Evolutionary conservation across 768 basidiomycete species (phyloP).

Genomic region (Lanmaoa rubissima): DNA sequence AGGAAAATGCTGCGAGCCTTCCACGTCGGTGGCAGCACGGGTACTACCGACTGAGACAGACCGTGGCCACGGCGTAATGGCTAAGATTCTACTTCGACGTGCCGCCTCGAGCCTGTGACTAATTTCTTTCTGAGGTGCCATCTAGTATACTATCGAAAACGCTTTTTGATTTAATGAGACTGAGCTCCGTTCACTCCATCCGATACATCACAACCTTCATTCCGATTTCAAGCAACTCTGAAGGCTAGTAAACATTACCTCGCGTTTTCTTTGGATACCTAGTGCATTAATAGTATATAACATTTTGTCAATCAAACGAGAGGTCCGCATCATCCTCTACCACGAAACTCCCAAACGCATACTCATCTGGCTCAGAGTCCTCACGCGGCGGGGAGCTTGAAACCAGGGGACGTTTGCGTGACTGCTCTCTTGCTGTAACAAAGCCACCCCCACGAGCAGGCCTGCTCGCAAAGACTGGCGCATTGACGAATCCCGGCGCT

Average conservation of each 20-base stretch:
- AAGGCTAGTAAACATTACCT: neutral
- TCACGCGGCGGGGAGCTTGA: conserved; percentile 64
- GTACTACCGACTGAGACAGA: neutral
- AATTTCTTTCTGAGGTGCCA: neutral
- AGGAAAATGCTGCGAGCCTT: too few relatives aligned
- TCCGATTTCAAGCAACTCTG: neutral
- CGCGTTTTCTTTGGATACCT: neutral
- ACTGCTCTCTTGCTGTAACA: conserved; percentile 31
- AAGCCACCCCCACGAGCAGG: conserved; percentile 49
- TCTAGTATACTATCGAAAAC: neutral
- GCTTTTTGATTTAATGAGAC: neutral
- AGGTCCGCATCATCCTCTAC: conserved; percentile 77
- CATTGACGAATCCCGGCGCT: conserved; percentile 36
- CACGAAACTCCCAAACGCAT: conserved; percentile 75
- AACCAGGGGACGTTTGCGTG: conserved; percentile 30
- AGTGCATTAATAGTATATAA: conserved; percentile 6
- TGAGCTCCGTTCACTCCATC: neutral
- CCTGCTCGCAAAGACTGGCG: conserved; percentile 53
- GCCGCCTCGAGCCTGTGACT: neutral
- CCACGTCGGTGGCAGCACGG: neutral
- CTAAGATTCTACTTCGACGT: neutral
- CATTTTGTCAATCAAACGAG: conserved; percentile 35
- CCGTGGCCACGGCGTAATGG: neutral
- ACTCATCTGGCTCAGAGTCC: conserved; percentile 57
- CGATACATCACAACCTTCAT: neutral